Percentiles rank a stretch among this genome's conserved stretches.
Evolutionary conservation across 805 yeast genomes (phyloP).

Genomic region (Scheffersomyces amazonensis): DNA sequence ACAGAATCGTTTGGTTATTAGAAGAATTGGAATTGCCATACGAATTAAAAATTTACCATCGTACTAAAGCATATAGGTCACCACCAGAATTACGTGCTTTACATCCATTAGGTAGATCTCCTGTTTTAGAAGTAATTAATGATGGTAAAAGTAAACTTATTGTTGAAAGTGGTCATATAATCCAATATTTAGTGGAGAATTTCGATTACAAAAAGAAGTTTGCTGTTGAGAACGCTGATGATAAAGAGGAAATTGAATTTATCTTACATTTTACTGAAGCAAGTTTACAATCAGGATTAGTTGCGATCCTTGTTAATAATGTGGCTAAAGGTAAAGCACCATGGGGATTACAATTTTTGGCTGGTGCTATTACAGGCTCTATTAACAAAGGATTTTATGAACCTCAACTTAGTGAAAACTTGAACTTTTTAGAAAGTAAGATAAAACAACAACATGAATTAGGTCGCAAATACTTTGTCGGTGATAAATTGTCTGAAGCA

Average conservation of each 20-base stretch:
- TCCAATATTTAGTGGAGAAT: constrained; percentile 32
- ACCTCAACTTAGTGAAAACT: constrained; percentile 19
- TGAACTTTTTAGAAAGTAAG: constrained; percentile 26
- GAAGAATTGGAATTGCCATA: constrained; percentile 32
- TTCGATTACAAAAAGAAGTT: constrained; percentile 30
- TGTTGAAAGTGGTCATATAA: constrained; percentile 37
- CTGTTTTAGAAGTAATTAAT: constrained; percentile 27
- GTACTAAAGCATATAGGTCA: constrained; percentile 25
- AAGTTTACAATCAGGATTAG: constrained; percentile 52
- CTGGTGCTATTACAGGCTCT: constrained; percentile 14
- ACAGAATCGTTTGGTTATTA: constrained; percentile 35
- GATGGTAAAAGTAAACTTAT: constrained; percentile 17
- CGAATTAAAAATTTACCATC: constrained; percentile 27
- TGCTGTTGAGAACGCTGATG: constrained; percentile 28
- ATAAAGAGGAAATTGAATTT: constrained; percentile 48
- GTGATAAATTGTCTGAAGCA: constrained; percentile 32
- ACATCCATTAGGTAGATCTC: constrained; percentile 38
- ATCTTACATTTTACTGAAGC: constrained; percentile 61
- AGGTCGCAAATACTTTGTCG: constrained; percentile 32
- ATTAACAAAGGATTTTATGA: constrained; percentile 24
- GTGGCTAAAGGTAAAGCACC: constrained; percentile 28
- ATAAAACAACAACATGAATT: constrained; percentile 20
- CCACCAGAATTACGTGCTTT: constrained; percentile 27
- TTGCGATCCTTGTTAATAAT: constrained; percentile 35
- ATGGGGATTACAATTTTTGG: constrained; percentile 19